Percentiles rank a stretch among this genome's conserved stretches.
These are phyloP conservation scores for Chlorella sp. DNA, from an alignment of 139 green algal genomes.

Conservation along the genomic window DNA sequence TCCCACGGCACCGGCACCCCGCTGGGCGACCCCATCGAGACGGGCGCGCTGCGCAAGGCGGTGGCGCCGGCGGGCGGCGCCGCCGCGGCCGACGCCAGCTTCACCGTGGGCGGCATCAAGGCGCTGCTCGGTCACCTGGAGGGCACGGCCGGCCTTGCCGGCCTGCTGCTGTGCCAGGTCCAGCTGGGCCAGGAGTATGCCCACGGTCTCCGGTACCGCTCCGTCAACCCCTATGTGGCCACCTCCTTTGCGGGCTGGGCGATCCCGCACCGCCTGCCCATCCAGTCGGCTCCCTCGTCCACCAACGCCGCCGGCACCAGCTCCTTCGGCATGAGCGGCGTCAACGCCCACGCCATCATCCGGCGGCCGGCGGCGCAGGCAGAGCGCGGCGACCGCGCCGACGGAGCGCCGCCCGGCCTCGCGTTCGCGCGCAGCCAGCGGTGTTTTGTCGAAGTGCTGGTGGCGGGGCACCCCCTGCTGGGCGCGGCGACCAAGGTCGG, in stretches of 20 bases:
- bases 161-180: constrained; percentile 61
- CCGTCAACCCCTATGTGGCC: constrained; percentile 76
- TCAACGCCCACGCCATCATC: constrained; percentile 83
- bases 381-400: background rate
- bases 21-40: constrained; percentile 86
- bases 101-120: constrained; percentile 73
- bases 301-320: constrained; percentile 60
- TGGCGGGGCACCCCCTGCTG: constrained; percentile 62
- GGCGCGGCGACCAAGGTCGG: constrained; percentile 4
- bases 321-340: constrained; percentile 86
- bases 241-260: constrained; percentile 44
- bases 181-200: constrained; percentile 40
- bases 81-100: constrained; percentile 11
- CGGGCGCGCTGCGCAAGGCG: constrained; percentile 66
- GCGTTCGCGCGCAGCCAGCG: background rate
- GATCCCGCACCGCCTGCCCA: constrained; percentile 49
- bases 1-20: constrained; percentile 72
- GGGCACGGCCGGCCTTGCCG: constrained; percentile 77
- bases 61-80: constrained; percentile 25
- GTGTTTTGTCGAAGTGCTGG: constrained; percentile 28
- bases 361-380: background rate
- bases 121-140: constrained; percentile 72
- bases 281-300: constrained; percentile 34
- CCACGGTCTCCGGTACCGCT: constrained; percentile 63
- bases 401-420: background rate